Evolutionary conservation across 2,329 filamentous ascomycete genomes (phyloP).

Genomic region (Talaromyces sp.): DNA sequence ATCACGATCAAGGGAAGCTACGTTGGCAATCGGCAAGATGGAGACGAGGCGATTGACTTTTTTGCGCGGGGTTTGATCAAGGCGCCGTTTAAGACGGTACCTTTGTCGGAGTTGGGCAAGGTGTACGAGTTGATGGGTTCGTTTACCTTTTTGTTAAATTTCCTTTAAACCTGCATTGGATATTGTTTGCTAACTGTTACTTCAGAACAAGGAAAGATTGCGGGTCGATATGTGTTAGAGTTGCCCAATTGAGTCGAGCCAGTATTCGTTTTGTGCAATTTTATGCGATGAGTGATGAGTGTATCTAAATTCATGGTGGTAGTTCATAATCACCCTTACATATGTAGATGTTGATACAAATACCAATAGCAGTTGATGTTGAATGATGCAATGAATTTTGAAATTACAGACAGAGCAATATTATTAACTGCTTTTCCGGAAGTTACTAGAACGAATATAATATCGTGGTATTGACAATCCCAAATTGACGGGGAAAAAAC

Average conservation of each 20-base stretch:
- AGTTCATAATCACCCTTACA: background rate
- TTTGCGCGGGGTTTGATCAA: conserved; percentile 78
- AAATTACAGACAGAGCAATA: background rate
- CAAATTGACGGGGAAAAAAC: background rate
- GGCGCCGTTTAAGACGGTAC: conserved; percentile 78
- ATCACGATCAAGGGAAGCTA: conserved; percentile 89
- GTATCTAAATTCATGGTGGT: background rate
- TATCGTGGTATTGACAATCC: background rate
- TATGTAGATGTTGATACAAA: background rate
- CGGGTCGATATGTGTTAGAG: conserved; percentile 41
- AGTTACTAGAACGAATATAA: background rate
- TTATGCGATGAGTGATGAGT: background rate
- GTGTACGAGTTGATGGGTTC: conserved; percentile 70
- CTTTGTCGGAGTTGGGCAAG: conserved; percentile 70
- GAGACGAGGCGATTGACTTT: conserved; percentile 85
- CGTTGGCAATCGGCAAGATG: conserved; percentile 87
- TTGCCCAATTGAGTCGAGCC: conserved; percentile 29
- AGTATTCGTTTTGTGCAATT: background rate
- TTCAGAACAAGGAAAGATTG: conserved; percentile 36
- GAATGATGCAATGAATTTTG: background rate
- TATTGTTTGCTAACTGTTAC: conserved; percentile 13
- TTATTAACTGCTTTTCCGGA: background rate
- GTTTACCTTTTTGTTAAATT: conserved; percentile 9
- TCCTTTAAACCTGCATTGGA: background rate
- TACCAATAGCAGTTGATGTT: background rate